These are phyloP conservation scores for Suillus americanus DNA, from an alignment of 768 basidiomycete species.

Conservation along the genomic window DNA sequence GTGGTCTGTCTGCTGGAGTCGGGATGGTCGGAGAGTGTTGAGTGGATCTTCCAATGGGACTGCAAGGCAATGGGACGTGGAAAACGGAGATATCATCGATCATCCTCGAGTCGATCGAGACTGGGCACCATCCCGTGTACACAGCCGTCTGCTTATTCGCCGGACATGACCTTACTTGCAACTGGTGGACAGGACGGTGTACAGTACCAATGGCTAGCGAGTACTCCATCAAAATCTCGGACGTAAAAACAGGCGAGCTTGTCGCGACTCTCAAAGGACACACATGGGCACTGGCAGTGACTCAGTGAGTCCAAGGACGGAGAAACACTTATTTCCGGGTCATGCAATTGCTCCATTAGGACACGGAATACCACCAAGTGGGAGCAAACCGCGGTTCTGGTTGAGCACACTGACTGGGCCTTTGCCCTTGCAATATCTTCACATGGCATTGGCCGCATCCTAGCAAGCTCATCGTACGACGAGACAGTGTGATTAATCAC, in stretches of 20 bases:
- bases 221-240: background rate
- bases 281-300: background rate
- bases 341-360: background rate
- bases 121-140: background rate
- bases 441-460: background rate
- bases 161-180: constrained; percentile 2
- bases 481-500: constrained; percentile 1
- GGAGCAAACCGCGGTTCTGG: background rate
- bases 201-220: too few relatives aligned
- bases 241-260: background rate
- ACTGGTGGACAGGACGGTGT: background rate
- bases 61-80: background rate
- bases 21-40: background rate
- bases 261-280: background rate
- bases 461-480: constrained; percentile 11
- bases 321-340: constrained; percentile 1
- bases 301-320: background rate
- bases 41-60: background rate
- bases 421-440: background rate
- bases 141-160: constrained; percentile 1
- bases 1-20: background rate
- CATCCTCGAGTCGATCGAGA: background rate
- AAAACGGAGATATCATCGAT: background rate
- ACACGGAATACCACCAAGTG: background rate
- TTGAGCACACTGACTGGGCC: constrained; percentile 1